Conservation (phyloP, 139 green algal species). For the Edaphochlamys debaryana region DNA sequence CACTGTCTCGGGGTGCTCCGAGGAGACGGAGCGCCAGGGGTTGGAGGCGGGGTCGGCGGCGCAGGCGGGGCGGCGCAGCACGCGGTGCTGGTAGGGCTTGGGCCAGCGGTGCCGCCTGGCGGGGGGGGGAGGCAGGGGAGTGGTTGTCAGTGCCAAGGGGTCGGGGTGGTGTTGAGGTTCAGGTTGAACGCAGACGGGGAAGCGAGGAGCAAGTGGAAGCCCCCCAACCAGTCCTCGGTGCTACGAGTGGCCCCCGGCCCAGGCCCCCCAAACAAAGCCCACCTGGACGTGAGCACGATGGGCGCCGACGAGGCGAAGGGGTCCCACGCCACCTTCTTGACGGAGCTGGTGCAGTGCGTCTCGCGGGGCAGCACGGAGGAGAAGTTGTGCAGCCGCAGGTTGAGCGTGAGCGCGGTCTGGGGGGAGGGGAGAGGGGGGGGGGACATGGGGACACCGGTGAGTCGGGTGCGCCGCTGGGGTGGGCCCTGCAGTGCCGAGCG, state of each 20-base stretch:
- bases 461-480: too few relatives aligned
- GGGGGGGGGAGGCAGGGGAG: neutral
- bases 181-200: too few relatives aligned
- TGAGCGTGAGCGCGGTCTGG: neutral
- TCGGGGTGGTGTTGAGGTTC: too few relatives aligned
- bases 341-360: slow-evolving; percentile 41
- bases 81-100: slow-evolving; percentile 30
- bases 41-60: slow-evolving; percentile 7
- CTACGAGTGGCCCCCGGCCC: too few relatives aligned
- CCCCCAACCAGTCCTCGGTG: too few relatives aligned
- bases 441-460: too few relatives aligned
- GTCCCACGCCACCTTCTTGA: slow-evolving; percentile 28
- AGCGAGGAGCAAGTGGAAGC: too few relatives aligned
- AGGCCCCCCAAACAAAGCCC: too few relatives aligned
- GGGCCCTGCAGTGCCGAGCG: too few relatives aligned
- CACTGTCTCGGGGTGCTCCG: slow-evolving; percentile 27
- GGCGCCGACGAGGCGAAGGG: neutral
- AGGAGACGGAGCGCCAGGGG: slow-evolving; percentile 30
- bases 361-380: slow-evolving; percentile 50
- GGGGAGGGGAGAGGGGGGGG: too few relatives aligned
- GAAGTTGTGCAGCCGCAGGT: neutral
- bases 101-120: slow-evolving; percentile 26
- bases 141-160: neutral
- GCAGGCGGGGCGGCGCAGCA: neutral
- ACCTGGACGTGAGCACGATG: slow-evolving; percentile 33